These are phyloP conservation scores for Aspergillus amoenus DNA, from an alignment of 2,329 filamentous ascomycete species.

Conservation along the genomic window DNA sequence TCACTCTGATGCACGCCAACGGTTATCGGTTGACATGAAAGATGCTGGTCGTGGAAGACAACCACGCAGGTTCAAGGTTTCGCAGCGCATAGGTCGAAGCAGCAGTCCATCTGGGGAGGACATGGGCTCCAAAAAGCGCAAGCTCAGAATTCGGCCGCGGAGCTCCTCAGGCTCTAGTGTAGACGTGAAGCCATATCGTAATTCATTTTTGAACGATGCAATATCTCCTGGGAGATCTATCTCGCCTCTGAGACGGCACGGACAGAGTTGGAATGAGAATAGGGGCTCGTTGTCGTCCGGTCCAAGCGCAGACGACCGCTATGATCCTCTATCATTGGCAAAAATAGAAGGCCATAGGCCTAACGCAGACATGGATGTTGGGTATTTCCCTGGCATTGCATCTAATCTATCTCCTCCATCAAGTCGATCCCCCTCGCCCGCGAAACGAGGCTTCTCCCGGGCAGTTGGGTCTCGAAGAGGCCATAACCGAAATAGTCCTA, in stretches of 20 bases:
- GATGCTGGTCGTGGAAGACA: constrained; percentile 58
- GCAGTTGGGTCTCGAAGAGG: constrained; percentile 42
- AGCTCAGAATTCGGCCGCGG: constrained; percentile 53
- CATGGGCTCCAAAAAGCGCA: constrained; percentile 54
- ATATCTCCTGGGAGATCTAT: constrained; percentile 6
- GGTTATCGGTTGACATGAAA: constrained; percentile 41
- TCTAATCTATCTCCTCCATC: constrained; percentile 63
- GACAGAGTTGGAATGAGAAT: constrained; percentile 48
- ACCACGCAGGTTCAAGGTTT: constrained; percentile 59
- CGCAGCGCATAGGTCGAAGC: constrained; percentile 57
- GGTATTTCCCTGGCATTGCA: constrained; percentile 59
- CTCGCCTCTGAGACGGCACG: constrained; percentile 6
- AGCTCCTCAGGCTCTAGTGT: constrained; percentile 58
- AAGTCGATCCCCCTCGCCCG: constrained; percentile 65
- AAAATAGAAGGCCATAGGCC: constrained; percentile 47
- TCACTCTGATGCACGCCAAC: constrained; percentile 42
- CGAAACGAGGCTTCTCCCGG: constrained; percentile 54
- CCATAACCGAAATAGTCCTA: constrained; percentile 38
- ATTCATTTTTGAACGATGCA: constrained; percentile 1
- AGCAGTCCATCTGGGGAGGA: constrained; percentile 51
- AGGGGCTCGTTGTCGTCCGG: constrained; percentile 56
- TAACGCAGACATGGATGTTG: constrained; percentile 37
- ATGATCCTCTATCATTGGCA: constrained; percentile 37
- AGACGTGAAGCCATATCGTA: constrained; percentile 17
- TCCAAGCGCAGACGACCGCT: constrained; percentile 38